phyloP scores from a whole-genome alignment of 805 yeast genomes.

The Naumovozyma baii region DNA sequence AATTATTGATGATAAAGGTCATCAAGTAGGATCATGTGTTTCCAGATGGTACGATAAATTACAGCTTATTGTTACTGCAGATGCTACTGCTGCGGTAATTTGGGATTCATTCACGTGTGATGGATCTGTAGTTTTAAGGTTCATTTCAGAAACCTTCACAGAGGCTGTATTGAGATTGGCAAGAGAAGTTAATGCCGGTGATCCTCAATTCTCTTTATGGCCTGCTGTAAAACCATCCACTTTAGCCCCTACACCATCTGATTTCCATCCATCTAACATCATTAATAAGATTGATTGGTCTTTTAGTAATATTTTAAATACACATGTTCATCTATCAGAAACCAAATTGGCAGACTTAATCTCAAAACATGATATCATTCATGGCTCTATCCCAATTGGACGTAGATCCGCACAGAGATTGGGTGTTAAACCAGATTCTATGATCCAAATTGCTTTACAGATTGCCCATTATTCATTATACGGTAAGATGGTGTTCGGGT shows the following conservation, averaged over 20 bases:
- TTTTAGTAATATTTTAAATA: constrained; percentile 30
- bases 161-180: constrained; percentile 84
- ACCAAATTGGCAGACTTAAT: constrained; percentile 81
- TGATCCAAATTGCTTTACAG: constrained; percentile 83
- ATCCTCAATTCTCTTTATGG: constrained; percentile 31
- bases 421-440: constrained; percentile 83
- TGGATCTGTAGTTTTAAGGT: constrained; percentile 83
- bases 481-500: constrained; percentile 80
- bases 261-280: constrained; percentile 7
- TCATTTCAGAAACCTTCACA: constrained; percentile 81
- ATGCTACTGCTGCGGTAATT: constrained; percentile 82
- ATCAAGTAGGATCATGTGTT: constrained; percentile 86
- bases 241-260: constrained; percentile 8
- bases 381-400: constrained; percentile 68
- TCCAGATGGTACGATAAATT: constrained; percentile 91
- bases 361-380: constrained; percentile 67
- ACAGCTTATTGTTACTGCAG: constrained; percentile 73
- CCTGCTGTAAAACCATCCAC: constrained; percentile 18
- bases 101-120: constrained; percentile 90
- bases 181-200: constrained; percentile 57
- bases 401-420: constrained; percentile 63
- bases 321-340: constrained; percentile 68
- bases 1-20: constrained; percentile 57
- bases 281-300: constrained; percentile 30
- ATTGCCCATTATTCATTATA: constrained; percentile 84